These are phyloP conservation scores for Saprolegnia diclina DNA, from an alignment of 352 stramenopile species.

Conservation along the genomic window DNA sequence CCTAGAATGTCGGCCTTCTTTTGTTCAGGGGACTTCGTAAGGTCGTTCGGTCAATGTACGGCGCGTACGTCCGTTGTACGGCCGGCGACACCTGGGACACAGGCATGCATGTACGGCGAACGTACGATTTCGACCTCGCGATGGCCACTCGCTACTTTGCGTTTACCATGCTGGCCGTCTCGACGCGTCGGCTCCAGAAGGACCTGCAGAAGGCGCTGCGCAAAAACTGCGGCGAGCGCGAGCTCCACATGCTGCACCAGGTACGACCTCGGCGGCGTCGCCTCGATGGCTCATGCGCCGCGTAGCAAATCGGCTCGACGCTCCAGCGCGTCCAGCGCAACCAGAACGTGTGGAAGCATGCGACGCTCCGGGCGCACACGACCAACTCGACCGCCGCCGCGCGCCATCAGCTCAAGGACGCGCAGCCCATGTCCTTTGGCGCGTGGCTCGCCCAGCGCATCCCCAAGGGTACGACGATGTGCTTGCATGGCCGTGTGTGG, in stretches of 20 bases:
- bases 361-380: slow-evolving; percentile 13
- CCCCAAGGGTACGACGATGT: slow-evolving; percentile 39
- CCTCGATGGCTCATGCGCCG: neutral
- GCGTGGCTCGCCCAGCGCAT: slow-evolving; percentile 80
- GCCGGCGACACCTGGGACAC: neutral
- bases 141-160: neutral
- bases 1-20: too few species aligned
- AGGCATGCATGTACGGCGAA: neutral
- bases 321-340: slow-evolving; percentile 34
- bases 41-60: neutral
- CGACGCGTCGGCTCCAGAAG: slow-evolving; percentile 59
- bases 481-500: neutral
- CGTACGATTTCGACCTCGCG: neutral
- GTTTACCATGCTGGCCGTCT: slow-evolving; percentile 24
- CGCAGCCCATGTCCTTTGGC: slow-evolving; percentile 55
- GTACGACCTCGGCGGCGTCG: slow-evolving; percentile 31
- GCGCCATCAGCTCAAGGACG: slow-evolving; percentile 37
- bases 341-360: slow-evolving; percentile 23
- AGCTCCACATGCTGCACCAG: slow-evolving; percentile 69
- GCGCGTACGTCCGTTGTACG: neutral
- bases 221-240: slow-evolving; percentile 48
- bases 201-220: slow-evolving; percentile 47
- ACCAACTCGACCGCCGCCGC: slow-evolving; percentile 32
- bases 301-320: slow-evolving; percentile 59
- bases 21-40: neutral